These are phyloP conservation scores for Botrytis elliptica DNA, from an alignment of 2,329 filamentous ascomycete genomes.

Conservation along the genomic window DNA sequence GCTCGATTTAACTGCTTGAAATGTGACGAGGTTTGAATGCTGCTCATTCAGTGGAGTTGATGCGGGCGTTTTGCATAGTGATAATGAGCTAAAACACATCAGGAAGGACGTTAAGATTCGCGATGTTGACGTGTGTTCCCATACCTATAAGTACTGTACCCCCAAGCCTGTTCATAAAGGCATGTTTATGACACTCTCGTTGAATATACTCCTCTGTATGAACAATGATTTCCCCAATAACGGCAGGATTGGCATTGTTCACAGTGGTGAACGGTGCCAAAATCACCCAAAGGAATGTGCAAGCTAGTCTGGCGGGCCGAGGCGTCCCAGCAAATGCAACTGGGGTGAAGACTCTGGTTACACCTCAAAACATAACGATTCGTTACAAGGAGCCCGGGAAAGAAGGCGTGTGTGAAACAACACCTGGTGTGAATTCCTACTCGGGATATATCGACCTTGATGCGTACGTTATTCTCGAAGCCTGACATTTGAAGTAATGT, in stretches of 20 bases:
- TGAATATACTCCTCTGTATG: neutral
- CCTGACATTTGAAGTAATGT: neutral
- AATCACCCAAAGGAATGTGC: constrained; percentile 28
- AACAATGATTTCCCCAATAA: constrained; percentile 23
- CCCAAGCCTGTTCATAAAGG: neutral
- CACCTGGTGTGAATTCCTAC: constrained; percentile 36
- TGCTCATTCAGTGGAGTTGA: constrained; percentile 7
- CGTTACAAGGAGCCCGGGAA: constrained; percentile 48
- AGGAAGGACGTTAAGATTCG: constrained; percentile 13
- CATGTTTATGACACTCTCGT: neutral
- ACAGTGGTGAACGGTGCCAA: constrained; percentile 21
- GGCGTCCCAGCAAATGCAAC: constrained; percentile 44
- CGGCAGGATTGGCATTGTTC: constrained; percentile 23
- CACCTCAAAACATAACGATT: constrained; percentile 44
- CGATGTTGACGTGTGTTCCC: neutral
- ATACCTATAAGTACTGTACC: constrained; percentile 7
- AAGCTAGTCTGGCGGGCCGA: constrained; percentile 32
- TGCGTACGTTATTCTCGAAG: constrained; percentile 17
- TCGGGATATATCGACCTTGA: constrained; percentile 36
- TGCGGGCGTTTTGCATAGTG: neutral
- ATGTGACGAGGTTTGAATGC: neutral
- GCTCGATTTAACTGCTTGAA: neutral
- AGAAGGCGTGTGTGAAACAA: constrained; percentile 34
- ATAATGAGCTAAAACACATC: constrained; percentile 12
- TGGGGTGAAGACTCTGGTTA: constrained; percentile 42